phyloP scores from a whole-genome alignment of 495 filamentous ascomycete species.

The Tuber magnatum region DNA sequence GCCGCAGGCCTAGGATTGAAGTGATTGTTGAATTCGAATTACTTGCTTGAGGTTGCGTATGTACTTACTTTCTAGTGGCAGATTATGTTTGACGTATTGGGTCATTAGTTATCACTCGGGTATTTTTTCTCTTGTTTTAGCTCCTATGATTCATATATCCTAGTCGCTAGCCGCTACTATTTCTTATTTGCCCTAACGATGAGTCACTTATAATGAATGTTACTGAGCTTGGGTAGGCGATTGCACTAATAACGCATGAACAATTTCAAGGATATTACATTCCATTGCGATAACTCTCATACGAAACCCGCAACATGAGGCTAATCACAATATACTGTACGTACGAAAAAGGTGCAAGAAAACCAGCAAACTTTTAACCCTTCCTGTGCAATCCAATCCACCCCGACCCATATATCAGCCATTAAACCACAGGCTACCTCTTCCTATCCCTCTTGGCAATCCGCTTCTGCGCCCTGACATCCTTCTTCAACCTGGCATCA shows the following conservation, averaged over 20 bases:
- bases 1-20: conserved; percentile 8
- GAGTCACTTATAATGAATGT: background rate
- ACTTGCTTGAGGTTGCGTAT: background rate
- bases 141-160: background rate
- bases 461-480: conserved; percentile 85
- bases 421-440: background rate
- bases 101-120: background rate
- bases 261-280: background rate
- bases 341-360: background rate
- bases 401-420: background rate
- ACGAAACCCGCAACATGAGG: background rate
- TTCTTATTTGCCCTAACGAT: background rate
- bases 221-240: background rate
- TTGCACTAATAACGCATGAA: background rate
- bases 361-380: background rate
- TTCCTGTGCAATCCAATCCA: background rate
- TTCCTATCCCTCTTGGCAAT: conserved; percentile 57
- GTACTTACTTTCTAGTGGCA: background rate
- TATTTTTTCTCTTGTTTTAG: background rate
- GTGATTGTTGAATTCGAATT: conserved; percentile 6
- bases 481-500: conserved; percentile 95
- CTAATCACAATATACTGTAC: background rate
- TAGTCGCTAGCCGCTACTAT: background rate
- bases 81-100: background rate
- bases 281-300: background rate